phyloP scores from a whole-genome alignment of 768 basidiomycete genomes.

The Asterophora lycoperdoides region DNA sequence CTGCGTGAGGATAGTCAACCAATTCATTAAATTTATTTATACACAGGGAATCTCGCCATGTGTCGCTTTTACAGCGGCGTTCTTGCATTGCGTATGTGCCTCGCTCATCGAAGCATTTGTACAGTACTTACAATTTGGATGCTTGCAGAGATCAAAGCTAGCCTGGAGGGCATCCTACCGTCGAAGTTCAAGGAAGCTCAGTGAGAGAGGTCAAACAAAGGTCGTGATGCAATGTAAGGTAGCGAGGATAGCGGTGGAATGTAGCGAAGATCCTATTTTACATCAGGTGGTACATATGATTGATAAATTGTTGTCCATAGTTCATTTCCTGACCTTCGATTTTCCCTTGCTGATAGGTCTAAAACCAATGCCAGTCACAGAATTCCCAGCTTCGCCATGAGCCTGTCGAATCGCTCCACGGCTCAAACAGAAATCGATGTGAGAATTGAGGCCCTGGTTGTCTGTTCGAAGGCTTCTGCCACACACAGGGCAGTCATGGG shows the following conservation, averaged over 20 bases:
- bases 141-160: slow-evolving; percentile 20
- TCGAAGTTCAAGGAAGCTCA: slow-evolving; percentile 3
- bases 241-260: too few relatives aligned
- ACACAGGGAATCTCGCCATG: slow-evolving; percentile 44
- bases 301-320: background rate
- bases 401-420: slow-evolving; percentile 72
- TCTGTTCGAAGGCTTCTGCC: slow-evolving; percentile 55
- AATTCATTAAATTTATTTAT: background rate
- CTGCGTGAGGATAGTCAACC: background rate
- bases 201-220: background rate
- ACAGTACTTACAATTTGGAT: background rate
- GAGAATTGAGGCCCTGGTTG: slow-evolving; percentile 79
- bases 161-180: slow-evolving; percentile 5
- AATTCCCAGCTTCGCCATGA: slow-evolving; percentile 38
- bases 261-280: background rate
- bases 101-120: background rate
- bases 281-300: background rate
- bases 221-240: too few relatives aligned
- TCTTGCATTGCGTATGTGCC: slow-evolving; percentile 55
- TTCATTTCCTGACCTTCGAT: slow-evolving; percentile 3
- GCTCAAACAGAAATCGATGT: slow-evolving; percentile 87
- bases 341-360: slow-evolving; percentile 11
- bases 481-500: slow-evolving; percentile 73
- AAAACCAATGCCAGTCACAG: slow-evolving; percentile 2
- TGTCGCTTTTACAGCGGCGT: slow-evolving; percentile 12